Evolutionary conservation across 306 rosid species (phyloP).

Genomic region (Cicer judaicum): DNA sequence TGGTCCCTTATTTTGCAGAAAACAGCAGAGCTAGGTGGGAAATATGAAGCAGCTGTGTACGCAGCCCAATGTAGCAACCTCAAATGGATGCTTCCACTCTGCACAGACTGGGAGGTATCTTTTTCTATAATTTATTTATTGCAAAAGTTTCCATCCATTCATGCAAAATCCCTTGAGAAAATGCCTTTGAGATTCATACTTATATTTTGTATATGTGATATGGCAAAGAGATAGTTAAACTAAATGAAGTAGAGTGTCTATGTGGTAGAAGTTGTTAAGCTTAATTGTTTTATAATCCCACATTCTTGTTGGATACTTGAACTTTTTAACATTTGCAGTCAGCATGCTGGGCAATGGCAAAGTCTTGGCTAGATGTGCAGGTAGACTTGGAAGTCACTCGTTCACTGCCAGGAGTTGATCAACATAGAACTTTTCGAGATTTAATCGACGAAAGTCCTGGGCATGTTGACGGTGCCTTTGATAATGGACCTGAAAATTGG

Average conservation of each 20-base stretch:
- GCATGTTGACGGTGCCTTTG: constrained; percentile 55
- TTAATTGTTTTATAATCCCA: constrained; percentile 4
- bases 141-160: background rate
- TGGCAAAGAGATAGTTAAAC: constrained; percentile 4
- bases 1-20: constrained; percentile 61
- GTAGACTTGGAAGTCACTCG: constrained; percentile 83
- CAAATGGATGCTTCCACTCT: constrained; percentile 87
- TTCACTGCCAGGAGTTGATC: constrained; percentile 66
- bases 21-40: constrained; percentile 91
- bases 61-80: constrained; percentile 92
- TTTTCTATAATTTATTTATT: constrained; percentile 5
- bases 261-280: constrained; percentile 19
- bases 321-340: constrained; percentile 65
- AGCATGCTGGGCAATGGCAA: constrained; percentile 99
- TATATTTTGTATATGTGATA: background rate
- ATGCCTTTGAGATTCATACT: constrained; percentile 31
- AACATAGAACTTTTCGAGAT: constrained; percentile 63
- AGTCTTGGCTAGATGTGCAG: constrained; percentile 92
- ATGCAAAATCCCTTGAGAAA: constrained; percentile 4
- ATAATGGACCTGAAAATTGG: constrained; percentile 80
- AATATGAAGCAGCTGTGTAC: constrained; percentile 92
- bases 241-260: background rate
- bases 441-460: constrained; percentile 71
- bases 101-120: constrained; percentile 95
- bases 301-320: constrained; percentile 41